Evolutionary conservation across 2,329 filamentous ascomycete species (phyloP).

Genomic region (Dactylellina leptospora): DNA sequence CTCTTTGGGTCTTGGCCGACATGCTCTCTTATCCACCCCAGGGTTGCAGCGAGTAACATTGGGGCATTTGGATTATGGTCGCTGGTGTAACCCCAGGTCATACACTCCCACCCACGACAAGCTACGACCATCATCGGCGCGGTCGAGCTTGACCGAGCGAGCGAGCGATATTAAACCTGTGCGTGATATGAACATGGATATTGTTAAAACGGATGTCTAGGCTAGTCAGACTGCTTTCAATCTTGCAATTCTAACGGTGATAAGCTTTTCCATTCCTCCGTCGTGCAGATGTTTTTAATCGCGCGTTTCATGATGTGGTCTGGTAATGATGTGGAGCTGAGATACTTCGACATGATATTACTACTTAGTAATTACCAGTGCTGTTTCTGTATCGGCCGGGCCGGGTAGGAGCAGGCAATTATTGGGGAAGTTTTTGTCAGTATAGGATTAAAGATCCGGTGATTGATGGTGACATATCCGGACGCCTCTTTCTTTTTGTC

Average conservation of each 20-base stretch:
- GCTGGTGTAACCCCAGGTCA: conserved; percentile 40
- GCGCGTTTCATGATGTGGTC: conserved; percentile 33
- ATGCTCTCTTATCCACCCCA: conserved; percentile 8
- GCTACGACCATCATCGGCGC: too few relatives aligned
- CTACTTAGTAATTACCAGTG: too few relatives aligned
- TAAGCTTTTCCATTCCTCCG: not conserved
- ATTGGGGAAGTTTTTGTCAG: not conserved
- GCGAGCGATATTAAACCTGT: conserved; percentile 28
- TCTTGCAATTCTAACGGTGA: not conserved
- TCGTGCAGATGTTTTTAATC: conserved; percentile 7
- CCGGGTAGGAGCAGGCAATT: conserved; percentile 14
- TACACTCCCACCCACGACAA: not conserved
- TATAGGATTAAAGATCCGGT: not conserved
- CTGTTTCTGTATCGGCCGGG: conserved; percentile 4
- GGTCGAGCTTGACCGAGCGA: conserved; percentile 8
- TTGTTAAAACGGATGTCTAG: conserved; percentile 3
- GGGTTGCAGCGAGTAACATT: conserved; percentile 28
- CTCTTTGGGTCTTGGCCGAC: too few relatives aligned
- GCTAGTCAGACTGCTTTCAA: not conserved
- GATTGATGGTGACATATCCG: too few relatives aligned
- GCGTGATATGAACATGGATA: conserved; percentile 20
- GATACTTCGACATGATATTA: too few relatives aligned
- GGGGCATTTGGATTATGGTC: too few relatives aligned
- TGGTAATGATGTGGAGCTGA: too few relatives aligned
- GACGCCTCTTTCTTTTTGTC: too few relatives aligned